Evolutionary conservation across 1,284 basidiomycete genomes (phyloP).

Genomic region (Leucoagaricus sp.): DNA sequence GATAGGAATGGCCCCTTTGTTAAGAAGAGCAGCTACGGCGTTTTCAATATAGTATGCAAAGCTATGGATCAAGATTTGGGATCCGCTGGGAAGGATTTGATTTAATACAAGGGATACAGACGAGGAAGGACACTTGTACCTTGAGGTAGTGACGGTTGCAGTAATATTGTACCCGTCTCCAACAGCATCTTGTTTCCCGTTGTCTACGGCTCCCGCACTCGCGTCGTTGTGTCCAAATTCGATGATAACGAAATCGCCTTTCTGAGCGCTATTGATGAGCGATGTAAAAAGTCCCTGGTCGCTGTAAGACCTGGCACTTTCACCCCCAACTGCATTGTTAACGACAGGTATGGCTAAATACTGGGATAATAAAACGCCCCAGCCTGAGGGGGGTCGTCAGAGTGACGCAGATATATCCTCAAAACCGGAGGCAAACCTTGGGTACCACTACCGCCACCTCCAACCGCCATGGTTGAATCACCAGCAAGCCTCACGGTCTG

Average conservation of each 20-base stretch:
- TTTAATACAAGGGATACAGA: background rate
- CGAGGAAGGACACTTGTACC: slow-evolving; percentile 23
- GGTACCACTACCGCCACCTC: slow-evolving; percentile 24
- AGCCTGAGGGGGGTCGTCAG: slow-evolving; percentile 30
- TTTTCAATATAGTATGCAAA: slow-evolving; percentile 44
- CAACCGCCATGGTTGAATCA: slow-evolving; percentile 43
- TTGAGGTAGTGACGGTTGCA: slow-evolving; percentile 31
- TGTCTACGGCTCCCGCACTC: slow-evolving; percentile 31
- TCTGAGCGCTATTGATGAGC: slow-evolving; percentile 34
- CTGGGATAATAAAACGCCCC: slow-evolving; percentile 44
- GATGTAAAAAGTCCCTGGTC: slow-evolving; percentile 43
- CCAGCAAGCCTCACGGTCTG: slow-evolving; percentile 46
- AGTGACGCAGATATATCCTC: background rate
- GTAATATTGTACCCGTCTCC: slow-evolving; percentile 37
- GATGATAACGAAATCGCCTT: slow-evolving; percentile 43
- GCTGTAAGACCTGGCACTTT: slow-evolving; percentile 46
- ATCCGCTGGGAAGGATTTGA: slow-evolving; percentile 27
- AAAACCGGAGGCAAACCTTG: slow-evolving; percentile 23
- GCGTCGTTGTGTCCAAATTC: slow-evolving; percentile 49
- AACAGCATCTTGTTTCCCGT: slow-evolving; percentile 38
- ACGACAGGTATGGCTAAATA: slow-evolving; percentile 42
- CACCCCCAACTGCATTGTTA: slow-evolving; percentile 46
- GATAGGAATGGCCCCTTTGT: slow-evolving; percentile 49
- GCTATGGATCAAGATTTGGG: slow-evolving; percentile 35
- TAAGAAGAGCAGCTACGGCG: slow-evolving; percentile 39